phyloP scores from a whole-genome alignment of 169 alveolate genomes.

The Plasmodium cynomolgi region DNA sequence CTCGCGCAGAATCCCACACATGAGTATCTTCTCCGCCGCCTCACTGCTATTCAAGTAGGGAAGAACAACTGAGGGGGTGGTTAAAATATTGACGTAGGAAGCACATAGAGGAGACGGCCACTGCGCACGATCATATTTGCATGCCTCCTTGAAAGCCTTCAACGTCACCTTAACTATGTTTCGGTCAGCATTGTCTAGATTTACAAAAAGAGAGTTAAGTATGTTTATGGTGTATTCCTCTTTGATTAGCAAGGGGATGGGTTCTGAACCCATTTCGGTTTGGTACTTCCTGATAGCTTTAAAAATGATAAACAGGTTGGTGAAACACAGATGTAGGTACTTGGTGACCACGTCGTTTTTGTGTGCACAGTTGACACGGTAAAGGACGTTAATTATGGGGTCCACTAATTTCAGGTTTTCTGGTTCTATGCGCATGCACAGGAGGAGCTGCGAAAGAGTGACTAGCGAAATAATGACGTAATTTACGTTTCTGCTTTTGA shows the following conservation, averaged over 20 bases:
- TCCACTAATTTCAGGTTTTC: slow-evolving; percentile 40
- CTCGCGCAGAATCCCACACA: slow-evolving; percentile 52
- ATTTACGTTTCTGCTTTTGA: slow-evolving; percentile 40
- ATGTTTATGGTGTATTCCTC: slow-evolving; percentile 48
- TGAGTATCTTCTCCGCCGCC: slow-evolving; percentile 25
- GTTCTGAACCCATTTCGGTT: neutral
- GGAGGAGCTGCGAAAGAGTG: slow-evolving; percentile 38
- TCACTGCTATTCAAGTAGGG: slow-evolving; percentile 37
- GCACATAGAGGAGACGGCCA: slow-evolving; percentile 50
- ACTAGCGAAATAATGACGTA: slow-evolving; percentile 51
- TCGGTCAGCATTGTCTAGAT: slow-evolving; percentile 19
- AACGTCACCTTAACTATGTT: slow-evolving; percentile 30
- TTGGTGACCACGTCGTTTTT: slow-evolving; percentile 31
- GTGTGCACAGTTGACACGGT: slow-evolving; percentile 23
- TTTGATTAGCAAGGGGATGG: slow-evolving; percentile 19
- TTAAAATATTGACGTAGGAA: slow-evolving; percentile 21
- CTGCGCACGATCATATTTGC: slow-evolving; percentile 15
- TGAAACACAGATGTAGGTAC: slow-evolving; percentile 48
- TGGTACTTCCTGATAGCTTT: slow-evolving; percentile 28
- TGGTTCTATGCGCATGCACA: slow-evolving; percentile 9
- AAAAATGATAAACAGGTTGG: slow-evolving; percentile 48
- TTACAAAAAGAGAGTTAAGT: slow-evolving; percentile 46
- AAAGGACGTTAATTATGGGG: slow-evolving; percentile 12
- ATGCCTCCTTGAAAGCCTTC: slow-evolving; percentile 61
- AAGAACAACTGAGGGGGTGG: slow-evolving; percentile 11